Base-by-base conservation (phyloP, 805 yeast species). In the Nakazawaea molendinolei region DNA sequence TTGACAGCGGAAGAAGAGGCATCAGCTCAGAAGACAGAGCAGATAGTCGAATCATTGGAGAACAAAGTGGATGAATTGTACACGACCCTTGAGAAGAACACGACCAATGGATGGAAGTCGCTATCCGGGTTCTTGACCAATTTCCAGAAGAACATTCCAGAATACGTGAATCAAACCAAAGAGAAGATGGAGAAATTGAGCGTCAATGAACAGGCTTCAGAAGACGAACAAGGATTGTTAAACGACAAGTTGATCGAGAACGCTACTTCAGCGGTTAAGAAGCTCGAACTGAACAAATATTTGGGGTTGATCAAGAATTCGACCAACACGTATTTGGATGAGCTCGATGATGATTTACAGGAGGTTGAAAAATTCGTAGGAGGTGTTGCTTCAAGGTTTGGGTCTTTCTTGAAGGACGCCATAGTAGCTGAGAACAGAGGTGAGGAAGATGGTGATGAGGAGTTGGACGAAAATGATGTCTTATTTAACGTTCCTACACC, bases 311-410 rank as follows among this genome's bases (percentile, higher is more conserved):
- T 58, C 23, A 56, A 53, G 24, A 54, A 53, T 31, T 57, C 64
- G 43, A 78, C 87, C 6, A 86, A 82, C 46, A 68, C 67, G 31
- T 74, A 71, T 34, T 62, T 87, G 33, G 89, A 85, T 43, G 71
- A 74, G 6, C 65, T 89, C 42, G 97, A 87, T 54, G 60, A 72
- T 44, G 79, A 77, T 46, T 63, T 89, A 31, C 95, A 84, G 46
- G 65, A 65, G 36, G 77, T 86, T 6, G 96, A 89, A 53, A 71
- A 69, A 34, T 58, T 68, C 22, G 89, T 95, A 0, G 72, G 79
- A 1, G 62, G 63, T n/a, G 76, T 72, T 48, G 74, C 76, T 13
- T 54, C 61, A 27, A 74, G 68, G 49, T 63, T 82, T 38, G 72
- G 85, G n/a, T 64, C 16, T 40, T 55, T 5, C 56, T 61, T 5